A percentile compares a stretch with the other conserved stretches of the same genome.
Conservation (phyloP, 2,329 filamentous ascomycete species). For the Mycosphaerella sp. region DNA sequence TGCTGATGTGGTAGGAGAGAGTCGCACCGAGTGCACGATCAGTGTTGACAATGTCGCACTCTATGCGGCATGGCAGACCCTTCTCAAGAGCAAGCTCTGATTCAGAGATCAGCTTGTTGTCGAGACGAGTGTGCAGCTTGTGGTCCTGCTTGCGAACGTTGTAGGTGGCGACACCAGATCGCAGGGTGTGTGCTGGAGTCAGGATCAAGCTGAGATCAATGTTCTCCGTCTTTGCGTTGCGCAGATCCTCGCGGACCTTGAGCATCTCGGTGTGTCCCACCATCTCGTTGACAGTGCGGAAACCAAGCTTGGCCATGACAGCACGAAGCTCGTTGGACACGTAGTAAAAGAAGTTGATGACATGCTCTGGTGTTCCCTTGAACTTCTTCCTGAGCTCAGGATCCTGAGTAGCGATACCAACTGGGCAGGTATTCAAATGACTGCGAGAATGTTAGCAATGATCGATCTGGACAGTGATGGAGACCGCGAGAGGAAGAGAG, state of each 20-base stretch:
- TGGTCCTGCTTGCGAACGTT: slow-evolving; percentile 98
- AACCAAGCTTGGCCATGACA: slow-evolving; percentile 93
- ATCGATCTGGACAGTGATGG: too few relatives aligned
- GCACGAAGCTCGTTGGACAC: slow-evolving; percentile 91
- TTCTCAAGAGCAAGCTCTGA: slow-evolving; percentile 92
- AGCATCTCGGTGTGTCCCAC: slow-evolving; percentile 85
- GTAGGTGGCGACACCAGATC: slow-evolving; percentile 90
- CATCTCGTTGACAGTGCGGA: slow-evolving; percentile 97
- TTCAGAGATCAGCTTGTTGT: slow-evolving; percentile 96
- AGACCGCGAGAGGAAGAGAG: slow-evolving; percentile 26
- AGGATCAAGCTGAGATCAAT: slow-evolving; percentile 89
- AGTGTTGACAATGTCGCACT: slow-evolving; percentile 95
- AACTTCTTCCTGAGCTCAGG: slow-evolving; percentile 94
- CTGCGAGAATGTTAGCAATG: slow-evolving; percentile 18
- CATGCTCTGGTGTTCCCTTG: slow-evolving; percentile 83
- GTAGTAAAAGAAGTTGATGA: slow-evolving; percentile 99
- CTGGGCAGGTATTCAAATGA: slow-evolving; percentile 69
- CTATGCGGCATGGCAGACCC: slow-evolving; percentile 83
- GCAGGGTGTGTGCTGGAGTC: slow-evolving; percentile 90
- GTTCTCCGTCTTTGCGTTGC: slow-evolving; percentile 82
- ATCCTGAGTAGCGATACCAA: slow-evolving; percentile 93
- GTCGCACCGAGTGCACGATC: slow-evolving; percentile 91
- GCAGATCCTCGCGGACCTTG: slow-evolving; percentile 79
- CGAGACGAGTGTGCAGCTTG: slow-evolving; percentile 81
- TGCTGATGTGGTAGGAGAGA: slow-evolving; percentile 91